A percentile compares a stretch with the other conserved stretches of the same genome.
These are phyloP conservation scores for Russula compacta DNA, from an alignment of 768 basidiomycete species.

Conservation along the genomic window DNA sequence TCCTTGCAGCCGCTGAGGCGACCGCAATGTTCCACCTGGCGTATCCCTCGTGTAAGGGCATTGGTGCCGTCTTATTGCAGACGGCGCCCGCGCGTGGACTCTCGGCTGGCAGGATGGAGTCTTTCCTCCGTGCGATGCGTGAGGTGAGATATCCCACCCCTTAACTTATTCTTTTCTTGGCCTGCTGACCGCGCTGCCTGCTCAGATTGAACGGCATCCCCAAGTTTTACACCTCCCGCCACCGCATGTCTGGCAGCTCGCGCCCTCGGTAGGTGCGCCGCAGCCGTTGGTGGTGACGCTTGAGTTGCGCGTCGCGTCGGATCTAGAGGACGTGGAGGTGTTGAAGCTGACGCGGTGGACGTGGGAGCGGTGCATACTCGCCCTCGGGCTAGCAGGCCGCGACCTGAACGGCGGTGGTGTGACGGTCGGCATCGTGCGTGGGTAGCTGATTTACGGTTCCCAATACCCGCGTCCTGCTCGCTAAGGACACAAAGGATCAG, in stretches of 20 bases:
- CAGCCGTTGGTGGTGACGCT: constrained; percentile 64
- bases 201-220: constrained; percentile 74
- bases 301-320: constrained; percentile 62
- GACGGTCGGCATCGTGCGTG: constrained; percentile 65
- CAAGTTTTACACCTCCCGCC: constrained; percentile 75
- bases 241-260: constrained; percentile 85
- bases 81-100: constrained; percentile 68
- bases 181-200: not conserved
- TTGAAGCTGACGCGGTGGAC: constrained; percentile 68
- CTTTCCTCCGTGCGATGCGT: constrained; percentile 69
- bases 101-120: constrained; percentile 63
- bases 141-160: constrained; percentile 40
- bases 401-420: constrained; percentile 49
- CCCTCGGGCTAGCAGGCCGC: constrained; percentile 32
- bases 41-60: constrained; percentile 72
- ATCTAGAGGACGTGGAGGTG: constrained; percentile 62
- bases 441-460: constrained; percentile 25
- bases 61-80: constrained; percentile 82
- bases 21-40: constrained; percentile 74
- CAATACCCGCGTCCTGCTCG: not conserved
- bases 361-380: constrained; percentile 54
- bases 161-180: not conserved
- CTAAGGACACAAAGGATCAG: not conserved
- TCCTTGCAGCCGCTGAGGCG: constrained; percentile 71
- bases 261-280: constrained; percentile 24